Percentiles rank a stretch among this genome's conserved stretches.
These are phyloP conservation scores for Metschnikowia proteae DNA, from an alignment of 805 yeast genomes.

Conservation along the genomic window DNA sequence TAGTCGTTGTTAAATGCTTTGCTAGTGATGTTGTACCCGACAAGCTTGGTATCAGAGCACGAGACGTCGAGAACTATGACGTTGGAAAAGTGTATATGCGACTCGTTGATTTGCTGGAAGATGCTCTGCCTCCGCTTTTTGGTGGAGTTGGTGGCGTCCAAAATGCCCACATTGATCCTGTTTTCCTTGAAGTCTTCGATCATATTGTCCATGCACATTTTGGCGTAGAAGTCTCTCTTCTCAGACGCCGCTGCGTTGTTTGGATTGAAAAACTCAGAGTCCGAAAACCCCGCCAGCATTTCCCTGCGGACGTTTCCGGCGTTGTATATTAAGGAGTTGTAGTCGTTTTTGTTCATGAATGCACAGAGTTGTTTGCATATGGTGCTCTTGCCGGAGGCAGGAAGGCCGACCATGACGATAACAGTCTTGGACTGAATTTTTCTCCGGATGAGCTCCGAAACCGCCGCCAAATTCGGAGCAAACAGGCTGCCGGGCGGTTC, in stretches of 20 bases:
- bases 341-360: slow-evolving; percentile 12
- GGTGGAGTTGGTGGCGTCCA: slow-evolving; percentile 45
- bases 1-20: slow-evolving; percentile 65
- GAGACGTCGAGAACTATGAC: slow-evolving; percentile 58
- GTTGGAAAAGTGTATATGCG: slow-evolving; percentile 24
- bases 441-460: slow-evolving; percentile 13
- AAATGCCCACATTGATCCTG: slow-evolving; percentile 33
- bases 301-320: slow-evolving; percentile 51
- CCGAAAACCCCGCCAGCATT: slow-evolving; percentile 22
- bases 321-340: slow-evolving; percentile 30
- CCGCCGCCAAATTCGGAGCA: slow-evolving; percentile 9
- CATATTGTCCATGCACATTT: slow-evolving; percentile 30
- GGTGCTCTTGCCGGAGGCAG: slow-evolving; percentile 42
- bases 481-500: slow-evolving; percentile 8
- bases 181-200: slow-evolving; percentile 27
- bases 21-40: slow-evolving; percentile 59
- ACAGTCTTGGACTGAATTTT: slow-evolving; percentile 19
- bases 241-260: slow-evolving; percentile 26
- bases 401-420: slow-evolving; percentile 39
- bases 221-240: slow-evolving; percentile 36
- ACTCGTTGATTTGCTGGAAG: slow-evolving; percentile 23
- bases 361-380: slow-evolving; percentile 31
- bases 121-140: slow-evolving; percentile 29
- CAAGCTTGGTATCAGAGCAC: slow-evolving; percentile 48
- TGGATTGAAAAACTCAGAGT: slow-evolving; percentile 39